phyloP scores from a whole-genome alignment of 306 rosid species.

The Quercus robur region DNA sequence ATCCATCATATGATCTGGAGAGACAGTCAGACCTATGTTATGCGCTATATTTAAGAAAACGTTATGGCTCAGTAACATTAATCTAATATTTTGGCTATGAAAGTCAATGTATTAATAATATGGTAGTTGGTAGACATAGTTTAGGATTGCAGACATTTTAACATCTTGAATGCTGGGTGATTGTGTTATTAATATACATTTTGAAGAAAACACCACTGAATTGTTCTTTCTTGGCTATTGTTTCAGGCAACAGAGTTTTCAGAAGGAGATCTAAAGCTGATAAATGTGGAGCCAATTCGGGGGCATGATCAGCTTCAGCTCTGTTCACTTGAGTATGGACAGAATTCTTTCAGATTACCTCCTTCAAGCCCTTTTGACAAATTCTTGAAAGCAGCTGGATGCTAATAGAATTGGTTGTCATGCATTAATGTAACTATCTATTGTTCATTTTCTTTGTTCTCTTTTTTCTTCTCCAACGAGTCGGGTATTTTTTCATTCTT shows the following conservation, averaged over 20 bases:
- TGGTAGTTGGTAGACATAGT: neutral
- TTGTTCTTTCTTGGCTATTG: constrained; percentile 10
- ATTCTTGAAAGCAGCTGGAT: constrained; percentile 92
- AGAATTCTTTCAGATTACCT: constrained; percentile 62
- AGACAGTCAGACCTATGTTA: too few relatives aligned
- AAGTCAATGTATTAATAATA: neutral
- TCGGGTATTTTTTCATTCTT: constrained; percentile 37
- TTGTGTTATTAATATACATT: neutral
- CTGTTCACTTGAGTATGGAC: constrained; percentile 51
- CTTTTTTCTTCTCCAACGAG: neutral
- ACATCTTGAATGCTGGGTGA: neutral
- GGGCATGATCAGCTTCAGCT: constrained; percentile 37
- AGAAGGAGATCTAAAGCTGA: constrained; percentile 46
- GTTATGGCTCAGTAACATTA: neutral
- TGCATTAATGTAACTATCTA: constrained; percentile 17
- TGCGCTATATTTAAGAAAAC: neutral
- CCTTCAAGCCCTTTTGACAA: constrained; percentile 90
- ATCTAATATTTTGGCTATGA: neutral
- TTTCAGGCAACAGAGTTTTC: constrained; percentile 50
- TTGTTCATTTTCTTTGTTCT: neutral
- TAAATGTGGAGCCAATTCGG: constrained; percentile 35
- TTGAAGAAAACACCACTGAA: neutral
- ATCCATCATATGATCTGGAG: too few relatives aligned
- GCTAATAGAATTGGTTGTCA: constrained; percentile 31
- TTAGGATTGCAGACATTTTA: neutral